Conservation (phyloP, 2,329 filamentous ascomycete genomes). For the Didymella keratinophila region DNA sequence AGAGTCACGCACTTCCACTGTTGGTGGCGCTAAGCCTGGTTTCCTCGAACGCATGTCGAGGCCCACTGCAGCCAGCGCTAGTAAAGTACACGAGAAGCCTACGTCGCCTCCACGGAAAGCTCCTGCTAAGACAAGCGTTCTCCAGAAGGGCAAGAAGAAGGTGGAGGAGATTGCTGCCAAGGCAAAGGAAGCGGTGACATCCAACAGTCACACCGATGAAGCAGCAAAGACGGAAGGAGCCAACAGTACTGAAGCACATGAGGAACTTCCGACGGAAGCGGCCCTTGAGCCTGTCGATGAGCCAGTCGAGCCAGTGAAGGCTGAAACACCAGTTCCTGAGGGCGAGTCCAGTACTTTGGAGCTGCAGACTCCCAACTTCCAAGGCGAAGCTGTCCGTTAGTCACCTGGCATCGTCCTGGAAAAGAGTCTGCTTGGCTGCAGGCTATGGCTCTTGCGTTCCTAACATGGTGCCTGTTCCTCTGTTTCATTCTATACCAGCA, state of each 20-base stretch:
- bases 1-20: constrained; percentile 57
- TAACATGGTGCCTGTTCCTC: constrained; percentile 1
- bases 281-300: constrained; percentile 9
- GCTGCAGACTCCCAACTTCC: constrained; percentile 34
- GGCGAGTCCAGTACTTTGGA: constrained; percentile 34
- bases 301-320: constrained; percentile 17
- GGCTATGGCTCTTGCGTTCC: neutral
- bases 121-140: constrained; percentile 30
- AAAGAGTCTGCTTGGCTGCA: neutral
- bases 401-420: constrained; percentile 4
- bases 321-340: constrained; percentile 29
- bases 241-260: constrained; percentile 6
- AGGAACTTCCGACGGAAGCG: constrained; percentile 8
- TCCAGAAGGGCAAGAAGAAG: constrained; percentile 50
- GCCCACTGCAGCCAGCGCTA: constrained; percentile 73
- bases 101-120: constrained; percentile 48
- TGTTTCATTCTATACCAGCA: constrained; percentile 33
- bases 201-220: constrained; percentile 36
- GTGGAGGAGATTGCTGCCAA: constrained; percentile 46
- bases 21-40: constrained; percentile 66
- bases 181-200: constrained; percentile 45
- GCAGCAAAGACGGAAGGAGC: constrained; percentile 19
- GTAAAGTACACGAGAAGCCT: constrained; percentile 71
- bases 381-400: constrained; percentile 37
- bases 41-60: constrained; percentile 86